phyloP scores from a whole-genome alignment of 2,329 filamentous ascomycete genomes.

The Myotisia sp. region DNA sequence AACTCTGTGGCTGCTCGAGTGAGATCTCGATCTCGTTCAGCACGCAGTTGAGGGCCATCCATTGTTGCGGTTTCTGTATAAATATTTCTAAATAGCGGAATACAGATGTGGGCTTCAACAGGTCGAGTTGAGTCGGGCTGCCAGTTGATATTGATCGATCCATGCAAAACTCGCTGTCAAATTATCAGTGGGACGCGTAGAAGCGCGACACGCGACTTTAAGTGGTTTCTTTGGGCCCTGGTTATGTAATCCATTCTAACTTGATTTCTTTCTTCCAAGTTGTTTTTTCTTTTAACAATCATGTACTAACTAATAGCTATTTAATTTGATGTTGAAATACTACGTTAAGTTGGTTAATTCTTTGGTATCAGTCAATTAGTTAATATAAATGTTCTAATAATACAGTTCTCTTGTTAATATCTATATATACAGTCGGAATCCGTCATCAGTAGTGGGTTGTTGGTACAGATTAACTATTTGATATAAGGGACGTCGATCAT shows the following conservation, averaged over 20 bases:
- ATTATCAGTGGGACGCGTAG: too few relatives aligned
- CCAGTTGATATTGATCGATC: slow-evolving; percentile 6
- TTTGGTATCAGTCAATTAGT: too few relatives aligned
- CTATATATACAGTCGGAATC: slow-evolving; percentile 4
- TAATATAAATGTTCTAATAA: too few relatives aligned
- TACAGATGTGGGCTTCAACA: too few relatives aligned
- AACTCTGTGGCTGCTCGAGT: slow-evolving; percentile 83
- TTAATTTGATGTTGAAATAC: too few relatives aligned
- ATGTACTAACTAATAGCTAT: too few relatives aligned
- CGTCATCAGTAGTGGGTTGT: too few relatives aligned
- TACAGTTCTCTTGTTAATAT: too few relatives aligned
- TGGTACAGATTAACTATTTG: too few relatives aligned
- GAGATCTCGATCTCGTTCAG: slow-evolving; percentile 50
- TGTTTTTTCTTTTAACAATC: not conserved
- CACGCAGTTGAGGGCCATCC: slow-evolving; percentile 4
- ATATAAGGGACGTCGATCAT: too few relatives aligned
- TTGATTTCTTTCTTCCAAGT: not conserved
- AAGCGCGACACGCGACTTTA: slow-evolving; percentile 10
- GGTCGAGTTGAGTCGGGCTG: too few relatives aligned
- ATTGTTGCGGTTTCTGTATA: slow-evolving; percentile 5
- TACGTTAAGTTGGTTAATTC: not conserved
- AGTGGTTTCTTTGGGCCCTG: slow-evolving; percentile 13
- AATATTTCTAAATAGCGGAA: too few relatives aligned
- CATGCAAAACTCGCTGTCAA: slow-evolving; percentile 8
- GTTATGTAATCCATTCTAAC: not conserved